Base-by-base conservation (phyloP, 1,284 basidiomycete genomes). In the Leccinum cinnamomeum region DNA sequence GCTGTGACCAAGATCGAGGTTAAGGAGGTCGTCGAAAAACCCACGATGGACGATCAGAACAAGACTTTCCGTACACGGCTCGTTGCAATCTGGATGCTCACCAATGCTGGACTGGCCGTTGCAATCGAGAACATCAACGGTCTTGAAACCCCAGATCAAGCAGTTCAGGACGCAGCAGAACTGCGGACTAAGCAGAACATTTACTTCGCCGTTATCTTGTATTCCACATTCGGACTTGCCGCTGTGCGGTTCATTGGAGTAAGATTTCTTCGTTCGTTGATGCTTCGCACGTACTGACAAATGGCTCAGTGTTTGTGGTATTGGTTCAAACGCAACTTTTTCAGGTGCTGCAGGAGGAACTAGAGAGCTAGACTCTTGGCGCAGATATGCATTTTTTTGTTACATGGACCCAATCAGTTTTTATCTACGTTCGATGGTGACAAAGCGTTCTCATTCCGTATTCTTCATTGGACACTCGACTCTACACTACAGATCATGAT, bases 61-160 rank as follows among this genome's bases (percentile, higher is more conserved):
- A 92, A 90, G 79, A 96, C 95, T 1, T 97, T 97, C 90, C 88
- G 95, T 66, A 96, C 94, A 2, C 89, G 92, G 65, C 81, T 95
- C 7, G 92, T 96, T 57, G 86, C 90, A 2, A 80, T 84, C 62
- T 97, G 95, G 95, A 91, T 97, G 84, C 77, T 96, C 61, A 77
- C 85, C 10, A 97, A 97, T 72, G 92, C 91, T 20, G 82, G 76
- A 3, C 80, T 97, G 16, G 89, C 92, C 10, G 84, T 97, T 59
- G 87, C 91, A 16, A 93, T 97, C 64, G 87, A 91, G 75, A 94
- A 91, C 66, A 80, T 95, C 68, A 94, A 93, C 69, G 94, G 95
- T 18, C 72, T 94, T 56, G 78, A 81, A 4, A 84, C 77, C 61
- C 76, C 77, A n/a, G 70, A 75, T 65, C 67, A 82, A 61, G 75